phyloP scores from a whole-genome alignment of 1,284 basidiomycete genomes.

The Mycena sp. region DNA sequence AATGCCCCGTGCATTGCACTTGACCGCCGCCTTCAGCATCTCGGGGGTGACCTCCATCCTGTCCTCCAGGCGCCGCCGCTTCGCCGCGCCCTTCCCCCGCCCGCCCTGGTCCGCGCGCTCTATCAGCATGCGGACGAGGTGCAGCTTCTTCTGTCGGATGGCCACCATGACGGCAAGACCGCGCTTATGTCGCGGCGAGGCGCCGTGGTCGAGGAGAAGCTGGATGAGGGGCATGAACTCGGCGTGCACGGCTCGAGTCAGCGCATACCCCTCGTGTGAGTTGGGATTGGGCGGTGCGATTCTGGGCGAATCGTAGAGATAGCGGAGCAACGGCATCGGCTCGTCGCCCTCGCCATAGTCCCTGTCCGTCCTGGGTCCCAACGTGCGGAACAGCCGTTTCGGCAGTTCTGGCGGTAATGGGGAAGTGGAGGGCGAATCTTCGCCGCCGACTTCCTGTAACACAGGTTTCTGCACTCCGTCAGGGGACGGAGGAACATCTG shows the following conservation, averaged over 20 bases:
- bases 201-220: slow-evolving; percentile 77
- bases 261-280: slow-evolving; percentile 79
- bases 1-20: slow-evolving; percentile 70
- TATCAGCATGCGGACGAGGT: slow-evolving; percentile 76
- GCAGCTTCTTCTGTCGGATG: slow-evolving; percentile 73
- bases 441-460: not conserved
- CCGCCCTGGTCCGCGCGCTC: slow-evolving; percentile 56
- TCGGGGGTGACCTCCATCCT: slow-evolving; percentile 61
- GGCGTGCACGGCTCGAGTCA: slow-evolving; percentile 78
- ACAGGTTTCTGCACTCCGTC: not conserved
- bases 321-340: slow-evolving; percentile 70
- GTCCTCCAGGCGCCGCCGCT: slow-evolving; percentile 67
- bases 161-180: slow-evolving; percentile 78
- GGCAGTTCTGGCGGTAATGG: slow-evolving; percentile 57
- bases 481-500: not conserved
- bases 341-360: slow-evolving; percentile 55
- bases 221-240: slow-evolving; percentile 69
- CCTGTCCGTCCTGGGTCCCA: slow-evolving; percentile 44
- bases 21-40: slow-evolving; percentile 74
- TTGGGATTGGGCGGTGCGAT: slow-evolving; percentile 59
- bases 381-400: slow-evolving; percentile 65
- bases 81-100: slow-evolving; percentile 41
- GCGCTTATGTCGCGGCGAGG: slow-evolving; percentile 69
- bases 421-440: not conserved
- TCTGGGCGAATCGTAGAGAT: slow-evolving; percentile 56